Percentiles rank a stretch among this genome's conserved stretches.
phyloP scores from a whole-genome alignment of 2,329 filamentous ascomycete species.

The Capronia epimyces region DNA sequence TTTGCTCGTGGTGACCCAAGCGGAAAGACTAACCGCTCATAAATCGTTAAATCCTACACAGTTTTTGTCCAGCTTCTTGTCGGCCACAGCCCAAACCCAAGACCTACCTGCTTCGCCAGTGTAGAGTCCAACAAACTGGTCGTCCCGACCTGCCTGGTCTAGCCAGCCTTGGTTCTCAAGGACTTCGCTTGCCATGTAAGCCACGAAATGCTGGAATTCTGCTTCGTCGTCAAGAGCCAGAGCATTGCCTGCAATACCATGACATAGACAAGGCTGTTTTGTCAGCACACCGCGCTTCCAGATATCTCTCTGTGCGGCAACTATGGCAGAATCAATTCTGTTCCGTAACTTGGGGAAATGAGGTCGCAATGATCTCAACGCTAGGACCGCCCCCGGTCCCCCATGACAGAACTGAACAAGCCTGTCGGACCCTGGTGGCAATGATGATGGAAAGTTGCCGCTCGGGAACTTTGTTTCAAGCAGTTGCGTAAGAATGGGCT shows the following conservation, averaged over 20 bases:
- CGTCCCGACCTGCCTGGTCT: conserved; percentile 43
- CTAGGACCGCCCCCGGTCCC: conserved; percentile 57
- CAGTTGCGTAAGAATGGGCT: conserved; percentile 50
- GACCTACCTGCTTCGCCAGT: conserved; percentile 47
- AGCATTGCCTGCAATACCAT: conserved; percentile 61
- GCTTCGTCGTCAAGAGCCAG: conserved; percentile 35
- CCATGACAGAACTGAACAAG: conserved; percentile 65
- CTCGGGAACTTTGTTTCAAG: conserved; percentile 56
- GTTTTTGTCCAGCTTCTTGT: conserved; percentile 16
- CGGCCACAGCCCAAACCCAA: conserved; percentile 41
- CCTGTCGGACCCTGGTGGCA: conserved; percentile 20
- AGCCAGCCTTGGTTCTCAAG: conserved; percentile 26
- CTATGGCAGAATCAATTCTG: conserved; percentile 19
- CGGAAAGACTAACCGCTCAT: conserved; percentile 2
- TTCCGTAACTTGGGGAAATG: conserved; percentile 41
- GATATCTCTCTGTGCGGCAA: conserved; percentile 44
- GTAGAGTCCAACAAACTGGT: conserved; percentile 48
- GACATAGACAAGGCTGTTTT: conserved; percentile 62
- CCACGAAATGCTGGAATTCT: conserved; percentile 22
- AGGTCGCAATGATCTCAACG: conserved; percentile 51
- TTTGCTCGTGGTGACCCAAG: background rate
- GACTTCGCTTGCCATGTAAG: conserved; percentile 15
- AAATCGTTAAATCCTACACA: conserved; percentile 29
- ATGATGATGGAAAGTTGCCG: conserved; percentile 59
- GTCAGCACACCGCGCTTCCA: conserved; percentile 56